Conservation (phyloP, 495 filamentous ascomycete genomes). For the Letharia lupina region DNA sequence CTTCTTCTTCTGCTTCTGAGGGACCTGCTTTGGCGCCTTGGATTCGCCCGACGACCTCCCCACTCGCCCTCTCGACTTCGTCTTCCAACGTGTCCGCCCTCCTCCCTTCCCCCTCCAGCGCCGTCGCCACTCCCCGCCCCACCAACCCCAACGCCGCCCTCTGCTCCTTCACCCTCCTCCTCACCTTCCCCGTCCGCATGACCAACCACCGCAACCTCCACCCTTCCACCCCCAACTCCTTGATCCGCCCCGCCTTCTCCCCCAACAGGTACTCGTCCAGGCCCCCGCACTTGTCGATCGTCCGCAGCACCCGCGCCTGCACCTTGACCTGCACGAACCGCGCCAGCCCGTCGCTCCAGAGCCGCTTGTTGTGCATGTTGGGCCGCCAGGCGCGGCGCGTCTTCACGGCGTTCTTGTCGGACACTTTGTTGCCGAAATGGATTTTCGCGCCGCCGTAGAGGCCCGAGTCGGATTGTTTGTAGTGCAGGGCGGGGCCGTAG, state of each 20-base stretch:
- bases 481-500: slow-evolving; percentile 63
- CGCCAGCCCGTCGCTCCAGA: slow-evolving; percentile 61
- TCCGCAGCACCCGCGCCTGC: slow-evolving; percentile 68
- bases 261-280: slow-evolving; percentile 85
- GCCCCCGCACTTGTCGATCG: slow-evolving; percentile 78
- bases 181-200: slow-evolving; percentile 62
- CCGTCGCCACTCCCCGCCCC: slow-evolving; percentile 1
- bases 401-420: slow-evolving; percentile 66
- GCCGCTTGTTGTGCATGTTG: slow-evolving; percentile 70
- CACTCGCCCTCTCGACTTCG: slow-evolving; percentile 5
- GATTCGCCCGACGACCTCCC: slow-evolving; percentile 5
- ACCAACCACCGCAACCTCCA: slow-evolving; percentile 82
- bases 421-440: slow-evolving; percentile 89
- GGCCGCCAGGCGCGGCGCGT: slow-evolving; percentile 80
- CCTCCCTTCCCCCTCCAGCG: neutral
- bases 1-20: too few relatives aligned
- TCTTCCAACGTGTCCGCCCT: neutral
- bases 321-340: slow-evolving; percentile 63
- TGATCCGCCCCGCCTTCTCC: slow-evolving; percentile 60
- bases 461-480: slow-evolving; percentile 81
- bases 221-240: slow-evolving; percentile 76
- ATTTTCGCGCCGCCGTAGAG: slow-evolving; percentile 73
- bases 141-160: slow-evolving; percentile 43
- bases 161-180: slow-evolving; percentile 49
- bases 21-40: neutral